Base-by-base conservation (phyloP, 1,284 basidiomycete genomes). In the Fomes fomentarius region DNA sequence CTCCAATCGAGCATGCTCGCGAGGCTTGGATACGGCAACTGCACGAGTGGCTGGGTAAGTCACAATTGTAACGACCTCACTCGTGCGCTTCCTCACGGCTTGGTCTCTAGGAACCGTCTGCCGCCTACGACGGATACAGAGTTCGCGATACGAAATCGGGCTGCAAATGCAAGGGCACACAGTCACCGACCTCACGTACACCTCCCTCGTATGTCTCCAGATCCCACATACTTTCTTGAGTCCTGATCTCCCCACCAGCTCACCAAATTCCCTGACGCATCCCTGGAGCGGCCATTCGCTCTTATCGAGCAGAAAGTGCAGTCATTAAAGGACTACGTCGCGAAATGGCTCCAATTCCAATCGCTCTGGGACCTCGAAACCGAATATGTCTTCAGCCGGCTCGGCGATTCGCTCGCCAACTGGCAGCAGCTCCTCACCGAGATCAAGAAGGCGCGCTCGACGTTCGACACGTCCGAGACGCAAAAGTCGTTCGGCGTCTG, bases 321-420 rank as follows among this genome's bases (percentile, higher is more conserved):
- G 55, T 86, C 93, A 58, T 82, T 99, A 49, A 88, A 83, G 63
- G 87, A 89, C 39, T 99, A 99, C 71, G 94, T 98, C 47, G 90
- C 82, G 60, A 97, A 97, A 75, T 99, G 97, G 96, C 84, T 98
- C 0, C 95, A 96, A 69, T 99, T 99, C 83, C 97, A 99, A 73
- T 96, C 95, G 0, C 80, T 99, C 0, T 99, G 96, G 97, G 97
- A 99, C 71, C 85, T 98, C 45, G 95, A 99, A 73, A 84, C 95
- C 14, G 96, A 98, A 80, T 91, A 91, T 66, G 95, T 99, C 19
- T 98, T 97, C 80, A 90, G 87, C 64, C 89, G 92, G 0, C 87
- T 98, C 7, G 97, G 96, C 17, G 95, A 98, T 69, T 93, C 92
- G 10, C 84, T 99, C 19, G 85, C 84, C 1, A 82, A 89, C 69